Base-by-base conservation (phyloP, 306 rosid species). In the Malus asiatica region DNA sequence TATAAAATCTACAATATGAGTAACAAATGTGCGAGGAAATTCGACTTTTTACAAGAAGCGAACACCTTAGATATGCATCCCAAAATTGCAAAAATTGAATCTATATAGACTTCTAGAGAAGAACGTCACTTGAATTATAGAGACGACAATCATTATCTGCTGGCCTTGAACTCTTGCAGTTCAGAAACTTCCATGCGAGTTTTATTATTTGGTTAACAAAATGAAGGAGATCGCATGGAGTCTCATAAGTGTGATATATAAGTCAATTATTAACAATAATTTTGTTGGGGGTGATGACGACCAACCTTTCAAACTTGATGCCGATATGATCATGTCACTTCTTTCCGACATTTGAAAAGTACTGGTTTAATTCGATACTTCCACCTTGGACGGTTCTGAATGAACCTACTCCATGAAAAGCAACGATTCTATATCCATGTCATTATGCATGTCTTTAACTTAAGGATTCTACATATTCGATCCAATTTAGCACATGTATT, bases 331-430 rank as follows among this genome's bases (percentile, higher is more conserved):
- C 61, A 40, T 72, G n/a, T 68, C 69, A 46, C 68, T 79, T 68
- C 57, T 59, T 80, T 62, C 79, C 68, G 60, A 80, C 76, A 80
- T 45, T 46, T 59, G 57, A 38, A 46, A 59, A 74, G 79, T 16
- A 15, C 19, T 48, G 22, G 45, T 15, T 5, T 6, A 64, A 30
- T 51, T 65, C 13, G 40, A 67, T 76, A 51, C 27, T 77, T 69
- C 80, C 79, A 73, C 79, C 70, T 45, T 74, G 59, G 72, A 51
- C 51, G 83, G 76, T 68, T 80, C 48, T 29, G 71, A 73, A 44
- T 45, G 70, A 44, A 62, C 19, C 12, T 51, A 6, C 8, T 61
- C 67, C 59, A 48, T 58, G 70, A 42, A 55, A 68, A 19, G 19
- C 58, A 66, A 66, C 30, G 52, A 52, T 66, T 76, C 73, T n/a